Evolutionary conservation across 1,284 basidiomycete species (phyloP).

Genomic region (Neonothopanus nambi): DNA sequence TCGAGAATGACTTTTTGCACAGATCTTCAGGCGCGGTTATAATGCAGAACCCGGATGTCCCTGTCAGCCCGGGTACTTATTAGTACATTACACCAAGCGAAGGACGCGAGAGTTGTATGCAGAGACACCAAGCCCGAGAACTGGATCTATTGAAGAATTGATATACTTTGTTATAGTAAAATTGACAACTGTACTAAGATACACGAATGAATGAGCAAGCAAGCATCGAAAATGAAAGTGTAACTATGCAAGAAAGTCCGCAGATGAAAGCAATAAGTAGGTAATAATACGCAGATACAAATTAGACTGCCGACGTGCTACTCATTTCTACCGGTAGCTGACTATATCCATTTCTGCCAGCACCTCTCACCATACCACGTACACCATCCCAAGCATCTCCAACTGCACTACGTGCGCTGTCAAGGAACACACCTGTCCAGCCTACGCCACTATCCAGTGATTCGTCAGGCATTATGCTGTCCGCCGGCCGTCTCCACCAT

Average conservation of each 20-base stretch:
- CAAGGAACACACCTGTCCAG: conserved; percentile 48
- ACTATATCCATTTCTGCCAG: conserved; percentile 54
- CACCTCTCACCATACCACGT: conserved; percentile 40
- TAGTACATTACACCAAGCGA: neutral
- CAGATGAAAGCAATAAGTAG: neutral
- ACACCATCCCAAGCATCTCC: conserved; percentile 47
- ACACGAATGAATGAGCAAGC: too few species aligned
- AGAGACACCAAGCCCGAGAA: too few species aligned
- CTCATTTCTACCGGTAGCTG: conserved; percentile 73
- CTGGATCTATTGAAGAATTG: too few species aligned
- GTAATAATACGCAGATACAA: neutral
- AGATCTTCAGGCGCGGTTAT: conserved; percentile 33
- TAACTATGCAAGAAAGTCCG: neutral
- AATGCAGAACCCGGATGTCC: conserved; percentile 18
- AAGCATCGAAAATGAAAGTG: too few species aligned
- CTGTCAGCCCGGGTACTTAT: conserved; percentile 4
- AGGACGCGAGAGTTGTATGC: too few species aligned
- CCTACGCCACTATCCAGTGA: conserved; percentile 30
- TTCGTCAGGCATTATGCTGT: conserved; percentile 70
- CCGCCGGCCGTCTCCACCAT: conserved; percentile 78
- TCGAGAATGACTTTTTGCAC: neutral
- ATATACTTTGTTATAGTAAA: too few species aligned
- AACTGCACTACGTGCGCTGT: conserved; percentile 39
- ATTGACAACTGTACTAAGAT: too few species aligned
- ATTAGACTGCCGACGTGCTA: conserved; percentile 2